Conservation (phyloP, 116 monocot species). For the Papilionanthe hybrid region DNA sequence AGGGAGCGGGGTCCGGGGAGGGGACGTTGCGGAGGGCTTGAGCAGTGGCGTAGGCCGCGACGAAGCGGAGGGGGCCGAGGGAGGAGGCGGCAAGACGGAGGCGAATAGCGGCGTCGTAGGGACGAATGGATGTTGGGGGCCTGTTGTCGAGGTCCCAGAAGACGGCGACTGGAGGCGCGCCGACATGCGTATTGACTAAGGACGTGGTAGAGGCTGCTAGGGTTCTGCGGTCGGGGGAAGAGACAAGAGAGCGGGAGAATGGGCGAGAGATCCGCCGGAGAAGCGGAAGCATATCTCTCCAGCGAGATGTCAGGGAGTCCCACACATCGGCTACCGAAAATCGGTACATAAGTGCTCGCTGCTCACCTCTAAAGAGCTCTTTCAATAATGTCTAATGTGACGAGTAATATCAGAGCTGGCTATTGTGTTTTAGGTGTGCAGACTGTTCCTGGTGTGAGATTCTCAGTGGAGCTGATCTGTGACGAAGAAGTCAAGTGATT, state of each 20-base stretch:
- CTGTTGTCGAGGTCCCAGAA: conserved; percentile 50
- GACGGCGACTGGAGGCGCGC: conserved; percentile 11
- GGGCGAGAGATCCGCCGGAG: neutral
- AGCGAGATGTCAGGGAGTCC: too few species aligned
- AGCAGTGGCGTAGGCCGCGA: conserved; percentile 31
- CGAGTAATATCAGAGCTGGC: too few species aligned
- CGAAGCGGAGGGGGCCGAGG: conserved; percentile 34
- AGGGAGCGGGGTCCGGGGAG: conserved; percentile 12
- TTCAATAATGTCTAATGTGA: too few species aligned
- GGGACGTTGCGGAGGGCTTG: conserved; percentile 19
- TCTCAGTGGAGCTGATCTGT: too few species aligned
- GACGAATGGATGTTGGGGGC: conserved; percentile 30
- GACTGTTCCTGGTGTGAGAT: too few species aligned
- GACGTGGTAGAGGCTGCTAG: neutral
- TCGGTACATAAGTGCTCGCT: too few species aligned
- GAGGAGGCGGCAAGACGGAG: conserved; percentile 42
- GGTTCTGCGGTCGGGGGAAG: neutral
- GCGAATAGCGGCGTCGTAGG: conserved; percentile 50
- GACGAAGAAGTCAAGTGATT: too few species aligned
- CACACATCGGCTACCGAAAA: too few species aligned
- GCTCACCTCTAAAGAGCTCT: too few species aligned
- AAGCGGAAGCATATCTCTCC: conserved; percentile 4
- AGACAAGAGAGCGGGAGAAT: neutral
- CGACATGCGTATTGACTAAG: neutral
- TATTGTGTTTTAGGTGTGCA: too few species aligned